These are phyloP conservation scores for Pluteus cervinus DNA, from an alignment of 768 basidiomycete species.

Conservation along the genomic window DNA sequence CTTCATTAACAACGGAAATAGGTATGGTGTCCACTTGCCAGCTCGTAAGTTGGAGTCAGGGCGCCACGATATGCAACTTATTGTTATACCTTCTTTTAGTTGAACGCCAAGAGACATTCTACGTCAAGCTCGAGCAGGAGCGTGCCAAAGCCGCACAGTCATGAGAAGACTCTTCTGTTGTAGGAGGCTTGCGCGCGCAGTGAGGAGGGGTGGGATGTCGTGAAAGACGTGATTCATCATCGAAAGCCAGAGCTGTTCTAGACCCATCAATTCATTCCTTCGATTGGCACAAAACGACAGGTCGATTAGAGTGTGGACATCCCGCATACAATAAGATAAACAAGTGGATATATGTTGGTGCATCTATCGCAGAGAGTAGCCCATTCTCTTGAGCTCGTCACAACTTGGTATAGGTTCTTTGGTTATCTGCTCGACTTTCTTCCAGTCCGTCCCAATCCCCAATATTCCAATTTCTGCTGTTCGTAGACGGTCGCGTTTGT, in stretches of 20 bases:
- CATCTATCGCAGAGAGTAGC: slow-evolving; percentile 31
- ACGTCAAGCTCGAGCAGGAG: slow-evolving; percentile 76
- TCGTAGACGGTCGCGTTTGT: slow-evolving; percentile 62
- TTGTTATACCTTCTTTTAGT: slow-evolving; percentile 38
- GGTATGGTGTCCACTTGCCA: slow-evolving; percentile 83
- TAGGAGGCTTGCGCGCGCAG: no score
- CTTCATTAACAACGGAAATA: slow-evolving; percentile 28
- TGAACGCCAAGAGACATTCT: slow-evolving; percentile 78
- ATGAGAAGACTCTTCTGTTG: slow-evolving; percentile 7
- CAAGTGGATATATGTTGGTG: slow-evolving; percentile 9
- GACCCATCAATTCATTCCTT: no score
- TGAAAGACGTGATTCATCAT: slow-evolving; percentile 2
- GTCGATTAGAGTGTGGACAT: background rate
- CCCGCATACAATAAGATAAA: slow-evolving; percentile 11
- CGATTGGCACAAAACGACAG: slow-evolving; percentile 9
- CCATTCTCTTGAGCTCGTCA: slow-evolving; percentile 64
- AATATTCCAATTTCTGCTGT: slow-evolving; percentile 82
- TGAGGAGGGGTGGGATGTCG: slow-evolving; percentile 5
- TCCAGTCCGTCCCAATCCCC: slow-evolving; percentile 90
- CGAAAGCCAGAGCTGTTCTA: slow-evolving; percentile 1
- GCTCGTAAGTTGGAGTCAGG: slow-evolving; percentile 48
- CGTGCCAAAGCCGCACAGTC: slow-evolving; percentile 27
- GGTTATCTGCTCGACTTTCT: slow-evolving; percentile 73
- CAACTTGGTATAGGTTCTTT: slow-evolving; percentile 69
- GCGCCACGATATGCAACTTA: slow-evolving; percentile 4